Evolutionary conservation across 78 protist genomes (phyloP), one percentile per base, ranked within the genome.

Genomic region (Guillardia theta): DNA sequence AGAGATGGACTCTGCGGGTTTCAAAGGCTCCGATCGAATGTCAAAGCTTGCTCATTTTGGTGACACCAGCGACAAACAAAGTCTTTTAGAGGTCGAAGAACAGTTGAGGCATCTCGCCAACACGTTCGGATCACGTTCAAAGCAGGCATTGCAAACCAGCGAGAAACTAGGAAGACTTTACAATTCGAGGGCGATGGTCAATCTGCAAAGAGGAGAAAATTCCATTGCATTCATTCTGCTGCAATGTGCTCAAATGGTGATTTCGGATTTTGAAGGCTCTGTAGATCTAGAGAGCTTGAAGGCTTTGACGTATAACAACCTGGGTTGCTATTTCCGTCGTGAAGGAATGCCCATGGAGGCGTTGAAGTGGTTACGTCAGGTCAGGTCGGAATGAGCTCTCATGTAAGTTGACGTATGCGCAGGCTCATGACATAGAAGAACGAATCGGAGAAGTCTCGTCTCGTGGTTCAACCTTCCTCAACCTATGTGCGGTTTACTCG

Each of bases 291-390:
- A 70, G 10, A 43, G 46, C 46, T 6, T 70, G 83, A 70, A 33
- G 6, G 83, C 46, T 4, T 6, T 70, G 83, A 70, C 83, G 41
- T 70, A 70, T 43, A 70, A 70, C 83, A 70, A 70, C 83, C 83
- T 70, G 41, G 83, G 83, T 22, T 70, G 83, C 83, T 70, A 70
- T 18, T 70, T 70, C 83, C 83, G 83, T 12, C 83, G 83, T 43
- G 83, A 70, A 6, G 83, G 83, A 12, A 70, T 70, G 83, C 83
- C 83, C 46, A 70, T 70, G 83, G 83, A 70, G 83, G 83, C 83
- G 6, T 43, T 70, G 46, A 70, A 70, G 41, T 70, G 83, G 83
- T 43, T 70, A 6, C 9, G 83, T 10, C 83, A 58, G 58, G 58
- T 50, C 30, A 50, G 10, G 10, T 15, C n/a, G n/a, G n/a, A n/a